Evolutionary conservation across 2,329 filamentous ascomycete genomes (phyloP).

Genomic region (Talaromyces atroroseus): DNA sequence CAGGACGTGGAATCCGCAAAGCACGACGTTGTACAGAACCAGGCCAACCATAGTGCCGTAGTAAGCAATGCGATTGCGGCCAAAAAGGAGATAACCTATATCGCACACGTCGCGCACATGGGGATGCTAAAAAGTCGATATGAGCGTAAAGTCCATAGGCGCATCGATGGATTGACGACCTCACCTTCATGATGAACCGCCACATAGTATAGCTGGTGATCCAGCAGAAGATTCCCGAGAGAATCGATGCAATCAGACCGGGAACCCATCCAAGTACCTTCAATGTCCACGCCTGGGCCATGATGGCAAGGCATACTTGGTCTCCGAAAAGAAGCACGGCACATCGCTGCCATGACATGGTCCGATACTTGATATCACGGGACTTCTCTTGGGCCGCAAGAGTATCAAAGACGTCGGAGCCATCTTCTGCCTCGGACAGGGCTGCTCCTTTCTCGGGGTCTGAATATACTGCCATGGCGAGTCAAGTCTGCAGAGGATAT

Average conservation of each 20-base stretch:
- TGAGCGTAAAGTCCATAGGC: too few relatives aligned
- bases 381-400: neutral
- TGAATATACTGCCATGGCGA: neutral
- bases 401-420: neutral
- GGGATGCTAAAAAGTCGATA: neutral
- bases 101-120: slow-evolving; percentile 25
- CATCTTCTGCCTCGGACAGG: neutral
- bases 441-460: neutral
- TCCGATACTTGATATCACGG: slow-evolving; percentile 48
- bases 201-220: slow-evolving; percentile 49
- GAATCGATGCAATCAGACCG: slow-evolving; percentile 43
- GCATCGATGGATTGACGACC: slow-evolving; percentile 5
- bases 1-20: slow-evolving; percentile 48
- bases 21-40: slow-evolving; percentile 47
- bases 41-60: slow-evolving; percentile 44
- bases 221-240: slow-evolving; percentile 43
- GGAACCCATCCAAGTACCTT: slow-evolving; percentile 43
- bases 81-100: slow-evolving; percentile 45
- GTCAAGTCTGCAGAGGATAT: neutral
- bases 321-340: slow-evolving; percentile 45
- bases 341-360: slow-evolving; percentile 50
- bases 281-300: slow-evolving; percentile 44
- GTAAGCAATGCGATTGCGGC: slow-evolving; percentile 40
- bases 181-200: slow-evolving; percentile 48
- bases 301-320: slow-evolving; percentile 48